Conservation (phyloP, 1,284 basidiomycete genomes). For the Tausonia pullulans region DNA sequence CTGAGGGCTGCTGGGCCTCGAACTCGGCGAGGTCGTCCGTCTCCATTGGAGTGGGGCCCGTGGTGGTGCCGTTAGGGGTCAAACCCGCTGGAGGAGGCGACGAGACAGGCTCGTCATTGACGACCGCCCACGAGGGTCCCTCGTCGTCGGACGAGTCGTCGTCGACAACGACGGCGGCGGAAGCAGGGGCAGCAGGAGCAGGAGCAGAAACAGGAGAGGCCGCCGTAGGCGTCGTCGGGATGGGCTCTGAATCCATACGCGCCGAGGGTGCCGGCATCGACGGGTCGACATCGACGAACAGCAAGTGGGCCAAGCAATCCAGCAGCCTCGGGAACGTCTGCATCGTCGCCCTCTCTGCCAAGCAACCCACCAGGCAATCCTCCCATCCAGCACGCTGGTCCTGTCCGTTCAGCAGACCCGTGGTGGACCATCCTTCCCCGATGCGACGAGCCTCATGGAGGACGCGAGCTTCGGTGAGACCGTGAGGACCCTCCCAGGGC, state of each 20-base stretch:
- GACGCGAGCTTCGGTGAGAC: conserved; percentile 8
- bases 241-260: no score
- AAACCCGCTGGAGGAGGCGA: conserved; percentile 10
- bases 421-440: conserved; percentile 25
- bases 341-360: conserved; percentile 56
- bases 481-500: conserved; percentile 23
- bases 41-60: conserved; percentile 29
- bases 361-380: conserved; percentile 66
- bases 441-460: conserved; percentile 5
- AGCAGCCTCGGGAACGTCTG: conserved; percentile 62
- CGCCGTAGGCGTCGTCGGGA: no score
- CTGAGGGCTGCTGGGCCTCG: not conserved
- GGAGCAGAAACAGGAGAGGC: no score
- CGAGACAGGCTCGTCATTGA: conserved; percentile 32
- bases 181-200: no score
- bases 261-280: not conserved
- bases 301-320: conserved; percentile 59
- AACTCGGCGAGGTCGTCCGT: conserved; percentile 28
- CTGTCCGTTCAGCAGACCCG: conserved; percentile 2
- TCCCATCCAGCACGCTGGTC: conserved; percentile 50
- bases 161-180: not conserved
- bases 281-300: conserved; percentile 45
- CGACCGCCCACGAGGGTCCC: conserved; percentile 19
- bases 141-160: conserved; percentile 28
- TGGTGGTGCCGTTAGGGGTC: conserved; percentile 24